Conservation (phyloP, 768 basidiomycete genomes). For the Solioccasus polychromus region DNA sequence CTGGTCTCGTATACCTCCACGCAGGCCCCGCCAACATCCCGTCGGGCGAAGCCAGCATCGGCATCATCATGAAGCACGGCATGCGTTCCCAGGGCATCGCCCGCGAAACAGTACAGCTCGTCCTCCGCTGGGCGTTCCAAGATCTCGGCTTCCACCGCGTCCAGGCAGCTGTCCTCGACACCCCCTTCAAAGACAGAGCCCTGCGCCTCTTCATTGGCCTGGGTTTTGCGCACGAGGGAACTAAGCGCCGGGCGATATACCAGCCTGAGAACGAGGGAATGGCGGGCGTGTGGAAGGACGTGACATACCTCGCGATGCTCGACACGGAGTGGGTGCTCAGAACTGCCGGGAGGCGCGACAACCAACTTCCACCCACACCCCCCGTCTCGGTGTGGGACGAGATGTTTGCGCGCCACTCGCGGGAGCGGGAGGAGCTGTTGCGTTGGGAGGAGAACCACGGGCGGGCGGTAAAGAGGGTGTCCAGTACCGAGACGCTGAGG, state of each 20-base stretch:
- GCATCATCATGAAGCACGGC: slow-evolving; percentile 43
- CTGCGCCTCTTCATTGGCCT: slow-evolving; percentile 45
- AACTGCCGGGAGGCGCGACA: slow-evolving; percentile 16
- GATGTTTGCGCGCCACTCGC: slow-evolving; percentile 53
- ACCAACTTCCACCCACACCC: slow-evolving; percentile 11
- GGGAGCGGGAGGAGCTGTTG: slow-evolving; percentile 55
- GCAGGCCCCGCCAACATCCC: slow-evolving; percentile 14
- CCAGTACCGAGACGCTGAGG: slow-evolving; percentile 45
- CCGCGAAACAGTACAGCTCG: slow-evolving; percentile 42
- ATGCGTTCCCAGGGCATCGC: slow-evolving; percentile 45
- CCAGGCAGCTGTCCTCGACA: slow-evolving; percentile 43
- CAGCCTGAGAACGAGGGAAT: slow-evolving; percentile 37
- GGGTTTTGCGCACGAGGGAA: slow-evolving; percentile 65
- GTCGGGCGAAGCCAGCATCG: slow-evolving; percentile 51
- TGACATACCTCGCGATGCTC: slow-evolving; percentile 57
- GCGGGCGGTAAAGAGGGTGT: slow-evolving; percentile 30
- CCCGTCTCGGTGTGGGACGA: slow-evolving; percentile 59
- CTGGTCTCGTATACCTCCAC: slow-evolving; percentile 30
- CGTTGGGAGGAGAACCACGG: slow-evolving; percentile 44
- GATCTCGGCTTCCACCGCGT: slow-evolving; percentile 34
- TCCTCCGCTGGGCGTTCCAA: slow-evolving; percentile 45
- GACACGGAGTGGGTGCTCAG: slow-evolving; percentile 58
- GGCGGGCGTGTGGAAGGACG: slow-evolving; percentile 52
- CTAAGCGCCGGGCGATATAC: slow-evolving; percentile 51
- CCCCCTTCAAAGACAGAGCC: slow-evolving; percentile 41